Evolutionary conservation across 225 moss, liverwort and hornwort species (phyloP), one percentile per base, ranked within the genome.

Genomic region (Physcomitrellopsis africana): DNA sequence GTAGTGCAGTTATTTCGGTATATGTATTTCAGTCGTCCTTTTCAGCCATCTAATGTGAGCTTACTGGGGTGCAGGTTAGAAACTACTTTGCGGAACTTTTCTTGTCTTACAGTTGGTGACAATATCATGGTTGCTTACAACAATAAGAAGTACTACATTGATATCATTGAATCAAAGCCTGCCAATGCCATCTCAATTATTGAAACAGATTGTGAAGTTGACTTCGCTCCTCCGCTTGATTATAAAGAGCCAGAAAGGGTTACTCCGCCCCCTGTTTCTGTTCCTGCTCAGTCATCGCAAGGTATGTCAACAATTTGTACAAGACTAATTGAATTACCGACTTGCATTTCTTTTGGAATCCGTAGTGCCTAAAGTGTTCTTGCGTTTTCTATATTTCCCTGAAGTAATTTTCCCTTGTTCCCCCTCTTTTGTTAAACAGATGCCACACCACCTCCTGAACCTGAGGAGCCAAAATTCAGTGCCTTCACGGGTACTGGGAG

Each of bases 101-200:
- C 99, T 56, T 99, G 99, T 72, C 85, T 99, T 45, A 99, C 95
- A 47, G 93, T 93, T 27, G 95, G 99, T 68, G 99, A 99, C 76
- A 99, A 92, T 73, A 99, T 99, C 72, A 99, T 99, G 99, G 95
- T 99, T 59, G 95, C 95, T 7, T 99, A 95, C 78, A 99, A 99
- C 82, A 95, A 99, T 76, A 99, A 89, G 77, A 93, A 99, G 78
- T 99, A 99, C 68, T 95, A 99, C 76, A 99, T 99, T 37, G 95
- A 99, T 55, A 95, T 95, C 13, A 86, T 99, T 75, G 99, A 99
- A 81, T 92, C 95, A 68, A 99, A 92, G 75, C 99, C 99, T 75
- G 89, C 93, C 18, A 81, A 87, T 49, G 99, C 99, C 17, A 93
- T 99, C 59, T 99, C 99, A 17, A 92, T 99, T 27, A 99, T 99